phyloP scores from a whole-genome alignment of 2,329 filamentous ascomycete genomes.

The Diplocarpon mali region DNA sequence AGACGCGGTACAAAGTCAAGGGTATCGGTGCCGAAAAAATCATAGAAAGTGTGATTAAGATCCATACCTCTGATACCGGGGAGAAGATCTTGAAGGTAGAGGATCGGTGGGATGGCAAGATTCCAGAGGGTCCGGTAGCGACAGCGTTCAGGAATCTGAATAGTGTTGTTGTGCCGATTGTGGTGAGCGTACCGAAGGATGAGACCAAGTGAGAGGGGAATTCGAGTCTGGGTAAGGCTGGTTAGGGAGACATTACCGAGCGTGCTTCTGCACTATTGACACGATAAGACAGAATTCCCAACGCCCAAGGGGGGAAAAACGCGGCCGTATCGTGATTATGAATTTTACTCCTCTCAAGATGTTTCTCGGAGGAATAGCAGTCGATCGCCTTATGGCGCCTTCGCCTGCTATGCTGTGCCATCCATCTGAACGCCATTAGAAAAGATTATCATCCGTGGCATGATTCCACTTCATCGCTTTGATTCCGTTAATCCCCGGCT shows the following conservation, averaged over 20 bases:
- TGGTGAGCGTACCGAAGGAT: conserved; percentile 41
- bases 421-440: conserved; percentile 11
- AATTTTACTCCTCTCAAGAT: neutral
- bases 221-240: neutral
- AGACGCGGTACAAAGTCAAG: conserved; percentile 42
- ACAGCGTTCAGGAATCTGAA: conserved; percentile 41
- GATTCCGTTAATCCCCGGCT: neutral
- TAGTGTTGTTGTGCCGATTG: conserved; percentile 37
- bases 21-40: conserved; percentile 39
- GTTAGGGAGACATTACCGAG: no score
- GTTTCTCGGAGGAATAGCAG: neutral
- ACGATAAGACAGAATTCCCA: no score
- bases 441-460: neutral
- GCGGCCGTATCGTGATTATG: no score
- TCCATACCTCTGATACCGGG: conserved; percentile 31
- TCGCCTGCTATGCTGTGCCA: conserved; percentile 8
- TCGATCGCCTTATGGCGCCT: conserved; percentile 5
- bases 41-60: conserved; percentile 37
- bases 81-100: conserved; percentile 39
- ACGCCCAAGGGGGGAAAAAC: no score
- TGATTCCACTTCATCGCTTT: neutral
- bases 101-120: conserved; percentile 43
- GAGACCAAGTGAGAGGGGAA: conserved; percentile 37
- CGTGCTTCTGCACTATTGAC: no score
- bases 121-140: conserved; percentile 37